These are phyloP conservation scores for Hamigera avellanea DNA, from an alignment of 495 filamentous ascomycete genomes.

Conservation along the genomic window DNA sequence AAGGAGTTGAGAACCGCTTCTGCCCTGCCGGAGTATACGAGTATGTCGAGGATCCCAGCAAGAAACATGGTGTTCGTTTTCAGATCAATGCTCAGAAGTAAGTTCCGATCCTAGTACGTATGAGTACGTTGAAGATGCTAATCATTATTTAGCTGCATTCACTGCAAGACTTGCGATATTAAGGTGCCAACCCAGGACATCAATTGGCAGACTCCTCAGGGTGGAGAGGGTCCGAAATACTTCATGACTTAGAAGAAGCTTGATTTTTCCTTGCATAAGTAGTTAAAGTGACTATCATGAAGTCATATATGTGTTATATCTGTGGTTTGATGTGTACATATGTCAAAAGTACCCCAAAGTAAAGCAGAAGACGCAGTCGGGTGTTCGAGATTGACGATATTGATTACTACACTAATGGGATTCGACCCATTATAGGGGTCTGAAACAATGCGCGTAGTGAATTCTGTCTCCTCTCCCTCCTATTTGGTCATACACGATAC, in stretches of 20 bases:
- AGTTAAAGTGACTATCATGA: too few species aligned
- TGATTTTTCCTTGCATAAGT: slow-evolving; percentile 1
- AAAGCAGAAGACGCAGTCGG: too few species aligned
- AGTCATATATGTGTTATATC: too few species aligned
- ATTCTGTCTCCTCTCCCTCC: too few species aligned
- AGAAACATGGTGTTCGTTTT: slow-evolving; percentile 77
- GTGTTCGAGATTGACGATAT: too few species aligned
- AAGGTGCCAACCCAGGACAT: slow-evolving; percentile 95
- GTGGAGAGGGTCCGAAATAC: slow-evolving; percentile 95
- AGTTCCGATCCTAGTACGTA: slow-evolving; percentile 25
- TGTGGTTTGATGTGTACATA: too few species aligned
- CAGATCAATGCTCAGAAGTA: slow-evolving; percentile 98
- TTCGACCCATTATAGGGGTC: too few species aligned
- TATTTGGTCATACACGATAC: too few species aligned
- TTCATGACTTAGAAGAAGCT: slow-evolving; percentile 58
- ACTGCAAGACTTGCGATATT: slow-evolving; percentile 99
- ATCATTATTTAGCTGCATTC: slow-evolving; percentile 63
- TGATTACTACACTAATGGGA: too few species aligned
- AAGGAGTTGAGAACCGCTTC: slow-evolving; percentile 95
- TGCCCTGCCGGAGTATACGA: slow-evolving; percentile 99
- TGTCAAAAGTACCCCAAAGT: too few species aligned
- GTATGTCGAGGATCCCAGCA: slow-evolving; percentile 83
- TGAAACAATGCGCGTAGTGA: too few species aligned
- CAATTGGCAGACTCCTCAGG: slow-evolving; percentile 91
- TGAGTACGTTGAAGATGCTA: background rate